These are phyloP conservation scores for Pichia sp. DNA, from an alignment of 1,139 yeast species.

Conservation along the genomic window DNA sequence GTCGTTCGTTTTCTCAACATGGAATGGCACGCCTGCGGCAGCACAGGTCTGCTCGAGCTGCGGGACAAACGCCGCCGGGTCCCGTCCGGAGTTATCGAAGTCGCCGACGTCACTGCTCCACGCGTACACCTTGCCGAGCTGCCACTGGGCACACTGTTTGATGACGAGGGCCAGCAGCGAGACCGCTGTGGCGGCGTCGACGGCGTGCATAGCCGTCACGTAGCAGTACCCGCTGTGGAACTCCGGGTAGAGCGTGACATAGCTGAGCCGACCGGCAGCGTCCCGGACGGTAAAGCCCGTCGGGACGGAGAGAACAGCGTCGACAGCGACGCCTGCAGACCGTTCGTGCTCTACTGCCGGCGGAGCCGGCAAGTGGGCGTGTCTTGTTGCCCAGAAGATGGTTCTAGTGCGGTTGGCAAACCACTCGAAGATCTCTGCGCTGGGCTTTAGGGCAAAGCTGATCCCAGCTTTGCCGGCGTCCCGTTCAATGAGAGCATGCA, in stretches of 20 bases:
- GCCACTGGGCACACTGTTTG: constrained; percentile 1
- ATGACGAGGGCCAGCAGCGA: constrained; percentile 4
- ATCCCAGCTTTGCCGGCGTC: neutral
- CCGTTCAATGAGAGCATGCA: neutral
- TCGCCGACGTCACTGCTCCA: constrained; percentile 7
- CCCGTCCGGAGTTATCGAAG: constrained; percentile 3
- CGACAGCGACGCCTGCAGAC: neutral
- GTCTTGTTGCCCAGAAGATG: constrained; percentile 7
- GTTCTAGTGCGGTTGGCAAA: constrained; percentile 21
- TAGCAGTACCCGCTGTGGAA: constrained; percentile 8
- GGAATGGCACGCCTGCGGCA: neutral
- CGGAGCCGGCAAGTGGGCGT: neutral
- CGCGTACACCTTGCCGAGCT: neutral
- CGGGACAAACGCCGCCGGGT: neutral
- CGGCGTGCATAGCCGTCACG: constrained; percentile 3
- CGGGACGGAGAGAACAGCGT: neutral
- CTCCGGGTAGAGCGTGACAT: constrained; percentile 7
- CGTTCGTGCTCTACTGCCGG: constrained; percentile 1
- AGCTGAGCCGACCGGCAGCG: constrained; percentile 3
- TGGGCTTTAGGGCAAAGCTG: constrained; percentile 20
- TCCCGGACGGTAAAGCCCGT: constrained; percentile 2
- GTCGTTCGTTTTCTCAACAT: neutral
- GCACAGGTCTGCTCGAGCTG: neutral
- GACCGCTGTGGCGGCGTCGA: neutral
- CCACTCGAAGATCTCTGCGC: constrained; percentile 21